A percentile compares a stretch with the other conserved stretches of the same genome.
Conservation (phyloP, 108 stramenopile genomes). For the Pseudonitzschia multiseries region DNA sequence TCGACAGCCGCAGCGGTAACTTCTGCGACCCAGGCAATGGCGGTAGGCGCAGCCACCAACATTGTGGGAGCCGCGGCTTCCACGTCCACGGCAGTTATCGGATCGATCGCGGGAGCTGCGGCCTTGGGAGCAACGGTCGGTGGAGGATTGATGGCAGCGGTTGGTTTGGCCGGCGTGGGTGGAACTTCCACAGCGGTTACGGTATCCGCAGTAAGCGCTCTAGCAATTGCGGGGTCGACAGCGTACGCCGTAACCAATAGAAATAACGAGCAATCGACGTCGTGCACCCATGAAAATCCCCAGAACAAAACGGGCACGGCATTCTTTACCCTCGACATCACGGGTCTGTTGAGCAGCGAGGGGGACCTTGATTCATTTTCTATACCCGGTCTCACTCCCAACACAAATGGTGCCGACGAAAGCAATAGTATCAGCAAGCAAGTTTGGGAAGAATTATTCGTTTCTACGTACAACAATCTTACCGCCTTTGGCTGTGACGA, state of each 20-base stretch:
- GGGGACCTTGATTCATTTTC: background rate
- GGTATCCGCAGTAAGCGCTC: background rate
- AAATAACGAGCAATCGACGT: background rate
- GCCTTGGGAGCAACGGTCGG: background rate
- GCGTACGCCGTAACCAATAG: background rate
- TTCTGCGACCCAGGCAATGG: background rate
- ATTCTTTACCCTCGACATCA: background rate
- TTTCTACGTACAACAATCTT: slow-evolving; percentile 4
- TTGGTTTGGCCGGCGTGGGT: background rate
- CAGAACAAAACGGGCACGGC: background rate
- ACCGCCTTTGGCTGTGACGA: background rate
- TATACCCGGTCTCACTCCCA: background rate
- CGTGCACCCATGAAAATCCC: background rate
- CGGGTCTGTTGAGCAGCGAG: background rate
- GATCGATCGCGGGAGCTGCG: background rate
- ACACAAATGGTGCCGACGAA: background rate
- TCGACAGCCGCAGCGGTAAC: slow-evolving; percentile 4
- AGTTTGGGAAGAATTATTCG: slow-evolving; percentile 13
- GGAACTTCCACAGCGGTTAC: background rate
- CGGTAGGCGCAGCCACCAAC: background rate
- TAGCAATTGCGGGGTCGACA: background rate
- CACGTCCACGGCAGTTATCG: background rate
- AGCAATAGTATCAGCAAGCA: background rate
- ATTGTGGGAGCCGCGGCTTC: background rate
- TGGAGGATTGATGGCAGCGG: background rate